phyloP scores from a whole-genome alignment of 495 filamentous ascomycete genomes.

The Sporormia fimetaria region DNA sequence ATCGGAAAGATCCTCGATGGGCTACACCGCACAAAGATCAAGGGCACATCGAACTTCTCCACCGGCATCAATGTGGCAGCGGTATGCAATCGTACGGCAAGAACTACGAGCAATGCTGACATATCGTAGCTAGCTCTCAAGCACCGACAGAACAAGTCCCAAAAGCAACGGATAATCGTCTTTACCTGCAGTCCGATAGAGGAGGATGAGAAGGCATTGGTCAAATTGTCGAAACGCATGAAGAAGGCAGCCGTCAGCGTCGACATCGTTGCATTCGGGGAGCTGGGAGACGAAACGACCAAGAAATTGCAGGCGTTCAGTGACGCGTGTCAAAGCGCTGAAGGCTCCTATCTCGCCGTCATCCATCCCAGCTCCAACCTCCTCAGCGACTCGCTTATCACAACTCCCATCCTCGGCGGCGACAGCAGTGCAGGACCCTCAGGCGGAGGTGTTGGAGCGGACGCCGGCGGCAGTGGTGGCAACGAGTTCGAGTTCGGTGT shows the following conservation, averaged over 20 bases:
- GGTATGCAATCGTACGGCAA: constrained; percentile 41
- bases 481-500: constrained; percentile 58
- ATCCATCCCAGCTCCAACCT: constrained; percentile 85
- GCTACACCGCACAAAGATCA: constrained; percentile 87
- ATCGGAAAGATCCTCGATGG: constrained; percentile 91
- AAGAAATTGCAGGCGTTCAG: constrained; percentile 90
- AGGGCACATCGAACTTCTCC: constrained; percentile 70
- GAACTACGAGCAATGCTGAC: background rate
- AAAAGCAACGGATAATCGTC: constrained; percentile 86
- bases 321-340: constrained; percentile 75
- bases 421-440: constrained; percentile 47
- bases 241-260: constrained; percentile 90
- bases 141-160: constrained; percentile 92
- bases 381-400: constrained; percentile 81
- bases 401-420: constrained; percentile 78
- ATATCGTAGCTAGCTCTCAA: constrained; percentile 74
- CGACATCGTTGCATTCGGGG: constrained; percentile 89
- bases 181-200: constrained; percentile 88
- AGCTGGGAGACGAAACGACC: constrained; percentile 78
- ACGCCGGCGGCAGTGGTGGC: constrained; percentile 46
- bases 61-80: constrained; percentile 90
- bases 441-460: constrained; percentile 35
- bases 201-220: constrained; percentile 76
- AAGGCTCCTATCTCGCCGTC: constrained; percentile 81
- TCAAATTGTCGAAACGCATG: constrained; percentile 93